Percentiles rank a stretch among this genome's conserved stretches.
These are phyloP conservation scores for Cicer cuneatum DNA, from an alignment of 306 rosid species.

Conservation along the genomic window DNA sequence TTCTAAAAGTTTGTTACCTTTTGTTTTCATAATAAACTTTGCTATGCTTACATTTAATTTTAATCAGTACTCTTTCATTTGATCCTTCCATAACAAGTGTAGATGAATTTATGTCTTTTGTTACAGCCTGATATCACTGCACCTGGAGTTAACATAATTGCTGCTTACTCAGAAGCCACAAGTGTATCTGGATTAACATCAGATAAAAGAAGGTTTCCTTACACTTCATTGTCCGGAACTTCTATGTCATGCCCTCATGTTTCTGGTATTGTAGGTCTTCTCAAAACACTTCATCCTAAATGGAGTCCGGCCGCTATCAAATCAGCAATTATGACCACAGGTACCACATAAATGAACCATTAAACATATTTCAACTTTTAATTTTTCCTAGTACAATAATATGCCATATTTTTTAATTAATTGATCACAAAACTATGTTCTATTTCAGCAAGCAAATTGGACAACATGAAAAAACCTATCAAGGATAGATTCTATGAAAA, in stretches of 20 bases:
- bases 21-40: background rate
- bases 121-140: slow-evolving; percentile 70
- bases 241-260: slow-evolving; percentile 71
- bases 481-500: background rate
- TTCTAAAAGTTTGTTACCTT: slow-evolving; percentile 59
- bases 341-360: background rate
- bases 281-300: slow-evolving; percentile 47
- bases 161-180: slow-evolving; percentile 48
- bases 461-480: background rate
- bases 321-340: slow-evolving; percentile 30
- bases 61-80: background rate
- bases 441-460: slow-evolving; percentile 10
- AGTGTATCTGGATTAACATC: slow-evolving; percentile 5
- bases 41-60: background rate
- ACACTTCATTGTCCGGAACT: slow-evolving; percentile 49
- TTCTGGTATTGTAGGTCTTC: slow-evolving; percentile 67
- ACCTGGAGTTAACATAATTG: slow-evolving; percentile 66
- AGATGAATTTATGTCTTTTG: background rate
- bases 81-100: background rate
- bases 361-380: background rate
- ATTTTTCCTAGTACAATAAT: background rate
- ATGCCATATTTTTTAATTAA: background rate
- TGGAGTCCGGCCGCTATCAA: slow-evolving; percentile 33
- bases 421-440: background rate
- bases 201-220: slow-evolving; percentile 50